Conservation (phyloP, 495 filamentous ascomycete species). For the Pyrenula aspistea region DNA sequence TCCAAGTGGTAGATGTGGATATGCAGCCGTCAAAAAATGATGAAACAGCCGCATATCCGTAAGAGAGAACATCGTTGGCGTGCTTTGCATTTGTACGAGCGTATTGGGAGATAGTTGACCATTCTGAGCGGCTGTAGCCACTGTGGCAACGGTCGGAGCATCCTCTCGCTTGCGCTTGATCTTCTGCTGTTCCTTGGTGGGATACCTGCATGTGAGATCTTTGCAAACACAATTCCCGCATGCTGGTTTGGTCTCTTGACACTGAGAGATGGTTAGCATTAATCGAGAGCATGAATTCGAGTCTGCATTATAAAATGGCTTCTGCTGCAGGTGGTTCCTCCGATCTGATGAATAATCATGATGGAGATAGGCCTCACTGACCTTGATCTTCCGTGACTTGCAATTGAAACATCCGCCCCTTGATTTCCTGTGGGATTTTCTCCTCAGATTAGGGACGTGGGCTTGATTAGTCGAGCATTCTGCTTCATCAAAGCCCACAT, state of each 20-base stretch:
- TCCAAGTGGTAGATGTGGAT: conserved; percentile 48
- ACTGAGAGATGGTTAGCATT: conserved; percentile 12
- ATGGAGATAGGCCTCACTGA: conserved; percentile 1
- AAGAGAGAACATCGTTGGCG: conserved; percentile 26
- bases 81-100: conserved; percentile 1
- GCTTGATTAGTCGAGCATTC: background rate
- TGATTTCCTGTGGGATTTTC: conserved; percentile 40
- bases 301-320: too few relatives aligned
- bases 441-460: background rate
- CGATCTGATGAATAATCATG: background rate
- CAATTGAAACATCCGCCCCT: conserved; percentile 53
- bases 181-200: conserved; percentile 18
- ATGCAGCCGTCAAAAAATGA: conserved; percentile 43
- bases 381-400: conserved; percentile 50
- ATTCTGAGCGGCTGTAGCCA: background rate
- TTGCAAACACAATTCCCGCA: conserved; percentile 48
- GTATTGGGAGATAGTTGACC: conserved; percentile 1
- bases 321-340: background rate
- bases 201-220: conserved; percentile 46
- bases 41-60: conserved; percentile 53
- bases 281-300: background rate
- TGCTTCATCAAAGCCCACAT: too few relatives aligned
- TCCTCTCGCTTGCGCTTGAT: conserved; percentile 10
- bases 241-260: conserved; percentile 44
- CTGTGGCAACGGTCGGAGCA: conserved; percentile 2